These are phyloP conservation scores for Elsinoe necatrix DNA, from an alignment of 2,329 filamentous ascomycete species.

Conservation along the genomic window DNA sequence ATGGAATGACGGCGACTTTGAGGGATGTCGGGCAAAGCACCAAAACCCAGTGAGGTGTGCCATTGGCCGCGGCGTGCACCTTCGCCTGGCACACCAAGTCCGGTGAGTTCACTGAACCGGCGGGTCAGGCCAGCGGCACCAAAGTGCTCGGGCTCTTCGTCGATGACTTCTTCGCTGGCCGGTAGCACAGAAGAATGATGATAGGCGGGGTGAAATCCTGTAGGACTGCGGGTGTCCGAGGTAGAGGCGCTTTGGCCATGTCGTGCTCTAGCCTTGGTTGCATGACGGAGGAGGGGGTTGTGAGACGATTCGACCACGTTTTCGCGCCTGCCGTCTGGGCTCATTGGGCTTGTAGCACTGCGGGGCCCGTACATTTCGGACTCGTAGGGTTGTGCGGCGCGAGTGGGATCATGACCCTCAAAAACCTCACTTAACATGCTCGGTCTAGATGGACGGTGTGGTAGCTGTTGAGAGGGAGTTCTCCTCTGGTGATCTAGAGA, in stretches of 20 bases:
- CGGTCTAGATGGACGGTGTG: conserved; percentile 18
- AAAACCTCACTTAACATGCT: conserved; percentile 23
- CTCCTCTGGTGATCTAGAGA: conserved; percentile 19
- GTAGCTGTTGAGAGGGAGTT: conserved; percentile 16
- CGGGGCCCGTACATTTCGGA: neutral
- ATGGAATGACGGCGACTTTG: conserved; percentile 77
- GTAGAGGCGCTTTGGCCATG: conserved; percentile 14
- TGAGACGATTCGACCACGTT: conserved; percentile 14
- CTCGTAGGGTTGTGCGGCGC: neutral
- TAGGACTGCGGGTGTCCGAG: conserved; percentile 13
- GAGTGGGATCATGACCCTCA: neutral
- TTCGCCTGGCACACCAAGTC: conserved; percentile 33
- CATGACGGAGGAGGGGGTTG: conserved; percentile 28
- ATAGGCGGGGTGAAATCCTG: conserved; percentile 18
- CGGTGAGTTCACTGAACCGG: conserved; percentile 15
- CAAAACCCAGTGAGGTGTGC: conserved; percentile 63
- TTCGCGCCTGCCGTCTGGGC: conserved; percentile 14
- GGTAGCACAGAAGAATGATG: conserved; percentile 2
- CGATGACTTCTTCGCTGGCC: conserved; percentile 14
- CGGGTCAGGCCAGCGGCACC: conserved; percentile 9
- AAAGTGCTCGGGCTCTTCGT: conserved; percentile 7
- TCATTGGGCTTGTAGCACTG: conserved; percentile 12
- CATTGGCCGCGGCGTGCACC: conserved; percentile 46
- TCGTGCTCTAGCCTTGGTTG: conserved; percentile 30
- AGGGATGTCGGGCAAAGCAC: conserved; percentile 52